These are phyloP conservation scores for Colletotrichum incanum DNA, from an alignment of 2,329 filamentous ascomycete genomes.

Conservation along the genomic window DNA sequence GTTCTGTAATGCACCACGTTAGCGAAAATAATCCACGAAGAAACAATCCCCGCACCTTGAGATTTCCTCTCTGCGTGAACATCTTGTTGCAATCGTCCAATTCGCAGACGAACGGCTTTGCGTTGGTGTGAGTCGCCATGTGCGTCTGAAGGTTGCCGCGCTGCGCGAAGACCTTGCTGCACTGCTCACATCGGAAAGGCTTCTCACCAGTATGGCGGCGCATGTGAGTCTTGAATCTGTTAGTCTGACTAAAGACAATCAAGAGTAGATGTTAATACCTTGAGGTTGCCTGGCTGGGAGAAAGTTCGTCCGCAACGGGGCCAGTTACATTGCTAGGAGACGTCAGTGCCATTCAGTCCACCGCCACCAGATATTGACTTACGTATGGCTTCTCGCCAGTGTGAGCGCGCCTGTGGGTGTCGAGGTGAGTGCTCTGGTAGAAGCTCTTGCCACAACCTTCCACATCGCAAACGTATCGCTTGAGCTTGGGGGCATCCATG, in stretches of 20 bases:
- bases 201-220: slow-evolving; percentile 89
- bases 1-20: slow-evolving; percentile 65
- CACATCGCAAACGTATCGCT: slow-evolving; percentile 81
- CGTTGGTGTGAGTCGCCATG: slow-evolving; percentile 82
- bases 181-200: slow-evolving; percentile 85
- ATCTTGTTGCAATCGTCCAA: slow-evolving; percentile 89
- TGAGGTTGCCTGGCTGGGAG: slow-evolving; percentile 91
- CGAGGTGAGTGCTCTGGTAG: slow-evolving; percentile 91
- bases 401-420: slow-evolving; percentile 90
- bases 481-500: slow-evolving; percentile 53
- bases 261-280: slow-evolving; percentile 65
- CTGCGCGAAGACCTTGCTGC: slow-evolving; percentile 87
- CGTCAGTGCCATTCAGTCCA: slow-evolving; percentile 47
- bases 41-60: slow-evolving; percentile 75
- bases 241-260: slow-evolving; percentile 1
- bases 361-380: slow-evolving; percentile 56
- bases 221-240: slow-evolving; percentile 78
- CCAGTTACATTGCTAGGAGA: slow-evolving; percentile 75
- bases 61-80: slow-evolving; percentile 91
- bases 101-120: slow-evolving; percentile 85
- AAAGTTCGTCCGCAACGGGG: slow-evolving; percentile 84
- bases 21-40: neutral
- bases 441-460: slow-evolving; percentile 86
- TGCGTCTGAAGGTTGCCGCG: slow-evolving; percentile 89
- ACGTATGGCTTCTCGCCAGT: slow-evolving; percentile 94